Evolutionary conservation across 2,329 filamentous ascomycete genomes (phyloP).

Genomic region (Pezicula radicicola): DNA sequence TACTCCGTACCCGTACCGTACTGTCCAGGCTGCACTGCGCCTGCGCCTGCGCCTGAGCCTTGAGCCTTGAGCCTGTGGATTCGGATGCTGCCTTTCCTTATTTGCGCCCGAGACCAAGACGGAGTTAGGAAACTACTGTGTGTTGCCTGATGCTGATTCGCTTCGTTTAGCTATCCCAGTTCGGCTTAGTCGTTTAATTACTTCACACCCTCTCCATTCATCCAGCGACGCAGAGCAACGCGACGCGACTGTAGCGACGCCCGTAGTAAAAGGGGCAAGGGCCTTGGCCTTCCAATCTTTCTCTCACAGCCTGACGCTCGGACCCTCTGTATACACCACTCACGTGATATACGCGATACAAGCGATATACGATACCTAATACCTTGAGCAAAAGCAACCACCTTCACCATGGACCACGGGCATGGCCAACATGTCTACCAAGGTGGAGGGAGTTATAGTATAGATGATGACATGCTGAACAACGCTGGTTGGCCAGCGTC

Average conservation of each 20-base stretch:
- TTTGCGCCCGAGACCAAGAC: constrained; percentile 5
- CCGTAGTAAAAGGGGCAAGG: neutral
- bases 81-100: constrained; percentile 7
- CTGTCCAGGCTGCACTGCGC: neutral
- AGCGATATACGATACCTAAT: too few species aligned
- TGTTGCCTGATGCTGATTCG: constrained; percentile 21
- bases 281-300: neutral
- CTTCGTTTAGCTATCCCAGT: constrained; percentile 24
- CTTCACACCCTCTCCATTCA: neutral
- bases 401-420: constrained; percentile 21
- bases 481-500: constrained; percentile 18
- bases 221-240: neutral
- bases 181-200: neutral
- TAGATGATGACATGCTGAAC: constrained; percentile 25
- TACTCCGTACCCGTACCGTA: too few species aligned
- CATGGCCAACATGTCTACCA: constrained; percentile 18
- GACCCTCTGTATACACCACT: neutral
- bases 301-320: too few species aligned
- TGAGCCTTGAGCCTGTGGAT: too few species aligned
- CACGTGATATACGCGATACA: too few species aligned
- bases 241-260: neutral
- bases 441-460: constrained; percentile 6
- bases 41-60: neutral
- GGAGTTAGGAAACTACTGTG: neutral
- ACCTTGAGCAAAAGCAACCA: neutral